Base-by-base conservation (phyloP, 345 rosid genomes). In the Corymbia maculata region DNA sequence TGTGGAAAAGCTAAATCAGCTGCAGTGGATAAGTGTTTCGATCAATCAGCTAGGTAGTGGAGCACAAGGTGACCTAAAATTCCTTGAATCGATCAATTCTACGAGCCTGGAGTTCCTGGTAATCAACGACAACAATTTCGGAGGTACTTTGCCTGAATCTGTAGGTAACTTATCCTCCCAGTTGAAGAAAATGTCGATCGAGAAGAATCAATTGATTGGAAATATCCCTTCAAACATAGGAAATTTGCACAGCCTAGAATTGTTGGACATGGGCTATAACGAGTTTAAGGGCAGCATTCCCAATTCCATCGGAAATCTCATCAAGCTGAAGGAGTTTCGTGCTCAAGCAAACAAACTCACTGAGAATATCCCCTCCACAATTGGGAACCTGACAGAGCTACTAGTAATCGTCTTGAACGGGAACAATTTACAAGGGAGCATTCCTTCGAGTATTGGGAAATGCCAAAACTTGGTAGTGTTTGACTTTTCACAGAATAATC, bases 371-470 rank as follows among this genome's bases (percentile, higher is more conserved):
- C 93, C 91, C 4, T 82, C 80, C 9, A 51, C 86, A 10, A 7
- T 92, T 2, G 91, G 90, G 50, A 92, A 90, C 44, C 26, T 90
- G 49, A 86, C 87, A 0, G 9, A 7, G 16, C 47, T 91, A 28
- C 80, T 2, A 9, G 3, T 7, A 21, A 85, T 91, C 15, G 12
- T 66, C 9, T 89, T 91, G 28, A 4, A 15, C 3, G 28, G 52
- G 6, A 92, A 91, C 59, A 50, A 70, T 9, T 44, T 91, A 1
- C 68, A 87, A 22, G 92, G 92, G 32, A 64, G 8, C 3, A 89
- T 93, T 14, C 92, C 93, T 86, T 45, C 68, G 3, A 89, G 86
- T 57, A 64, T 91, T 1, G 90, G 92, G 17, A 68, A 85, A n/a
- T 85, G 88, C 44, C 75, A 66, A 55, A 45, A 19, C 3, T 45